Percentiles rank a stretch among this genome's conserved stretches.
Evolutionary conservation across 805 yeast genomes (phyloP).

Genomic region (Suhomyces canberraensis): DNA sequence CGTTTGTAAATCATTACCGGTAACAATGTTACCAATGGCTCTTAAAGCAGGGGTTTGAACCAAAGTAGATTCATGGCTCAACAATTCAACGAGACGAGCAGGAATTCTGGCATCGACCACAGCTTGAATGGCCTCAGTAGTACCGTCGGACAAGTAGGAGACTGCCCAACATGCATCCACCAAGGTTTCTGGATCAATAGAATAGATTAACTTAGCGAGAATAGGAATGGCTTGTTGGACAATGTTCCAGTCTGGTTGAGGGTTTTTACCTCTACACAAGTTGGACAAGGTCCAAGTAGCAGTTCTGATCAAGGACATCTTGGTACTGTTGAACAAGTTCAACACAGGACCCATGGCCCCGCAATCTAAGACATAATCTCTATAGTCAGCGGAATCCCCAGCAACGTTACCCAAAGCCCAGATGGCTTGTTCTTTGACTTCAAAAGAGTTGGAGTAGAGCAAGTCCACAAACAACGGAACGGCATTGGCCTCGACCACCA

Average conservation of each 20-base stretch:
- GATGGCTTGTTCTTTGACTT: conserved; percentile 96
- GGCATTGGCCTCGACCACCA: conserved; percentile 90
- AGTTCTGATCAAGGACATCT: conserved; percentile 88
- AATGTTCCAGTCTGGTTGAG: conserved; percentile 92
- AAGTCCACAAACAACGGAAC: conserved; percentile 87
- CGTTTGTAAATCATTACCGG: conserved; percentile 95
- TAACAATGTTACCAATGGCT: conserved; percentile 96
- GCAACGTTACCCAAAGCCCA: conserved; percentile 99
- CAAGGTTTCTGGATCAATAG: conserved; percentile 87
- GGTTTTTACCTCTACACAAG: conserved; percentile 93
- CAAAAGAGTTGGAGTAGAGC: conserved; percentile 75
- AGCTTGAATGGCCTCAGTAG: conserved; percentile 90
- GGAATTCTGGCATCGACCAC: conserved; percentile 96
- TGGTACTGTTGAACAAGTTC: conserved; percentile 71
- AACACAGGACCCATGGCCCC: conserved; percentile 90
- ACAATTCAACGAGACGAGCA: conserved; percentile 84
- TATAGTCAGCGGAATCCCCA: conserved; percentile 87
- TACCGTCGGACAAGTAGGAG: conserved; percentile 90
- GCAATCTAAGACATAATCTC: conserved; percentile 83
- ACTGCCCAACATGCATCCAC: conserved; percentile 99
- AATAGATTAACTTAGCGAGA: conserved; percentile 83
- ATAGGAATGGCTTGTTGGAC: conserved; percentile 89
- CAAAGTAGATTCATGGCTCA: conserved; percentile 75
- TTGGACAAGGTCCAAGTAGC: conserved; percentile 98
- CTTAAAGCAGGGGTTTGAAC: conserved; percentile 97